Evolutionary conservation across 345 rosid genomes (phyloP), one percentile per base, ranked within the genome.

Genomic region (Rubroshorea leprosula): DNA sequence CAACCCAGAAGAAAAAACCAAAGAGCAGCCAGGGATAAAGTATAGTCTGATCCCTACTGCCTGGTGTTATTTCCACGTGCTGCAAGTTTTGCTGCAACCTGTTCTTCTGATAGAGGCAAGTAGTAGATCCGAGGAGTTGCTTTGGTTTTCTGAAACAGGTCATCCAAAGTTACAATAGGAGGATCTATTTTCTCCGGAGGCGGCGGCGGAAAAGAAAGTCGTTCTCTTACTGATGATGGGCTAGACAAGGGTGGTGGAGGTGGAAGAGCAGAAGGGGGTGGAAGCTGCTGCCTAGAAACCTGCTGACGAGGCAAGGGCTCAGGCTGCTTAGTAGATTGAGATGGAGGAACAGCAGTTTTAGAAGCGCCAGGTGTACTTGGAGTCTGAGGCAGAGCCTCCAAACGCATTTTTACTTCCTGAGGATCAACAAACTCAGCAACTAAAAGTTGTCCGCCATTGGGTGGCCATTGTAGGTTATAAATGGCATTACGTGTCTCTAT

Each of bases 111-210:
- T 66, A 94, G 66, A 23, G 97, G 99, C 63, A 94, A 66, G 74
- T 87, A 94, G 68, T 94, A 94, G 66, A 94, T 90, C 66, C 96
- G 80, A n/a, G 99, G 99, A 49, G 87, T 76, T 62, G 97, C 89
- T 63, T 79, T 87, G 54, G 97, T 94, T 78, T 94, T 94, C 73
- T 78, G 74, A 63, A 94, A 94, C 61, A 94, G 90, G 72, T 90
- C 97, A 67, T 94, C 97, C 14, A 90, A 78, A 22, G 99, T 90
- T 27, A 94, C 82, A 38, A 94, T 82, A 21, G 97, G 93, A 19
- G 89, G 80, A 53, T 93, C 97, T 7, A 65, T 75, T 69, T 84
- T 79, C 77, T 85, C 90, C 4, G 76, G 86, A 27, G 90, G 89
- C 0, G 89, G 90, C 0, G 84, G 90, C 3, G 76, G 95, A 55